Conservation (phyloP, 2,329 filamentous ascomycete species). For the Beauveria asiatica region DNA sequence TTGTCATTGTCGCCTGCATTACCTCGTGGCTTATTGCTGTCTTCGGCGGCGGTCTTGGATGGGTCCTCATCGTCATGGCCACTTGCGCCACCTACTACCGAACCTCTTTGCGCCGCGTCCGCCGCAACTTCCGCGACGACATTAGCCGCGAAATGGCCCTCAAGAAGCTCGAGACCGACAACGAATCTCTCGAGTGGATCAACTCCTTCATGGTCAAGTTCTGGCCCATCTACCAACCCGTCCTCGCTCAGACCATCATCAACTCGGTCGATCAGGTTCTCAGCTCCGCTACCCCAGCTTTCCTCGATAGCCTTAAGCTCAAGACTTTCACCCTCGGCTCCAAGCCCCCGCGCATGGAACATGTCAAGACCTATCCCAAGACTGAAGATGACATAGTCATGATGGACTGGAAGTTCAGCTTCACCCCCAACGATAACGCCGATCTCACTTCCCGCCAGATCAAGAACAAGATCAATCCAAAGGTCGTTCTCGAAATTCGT, state of each 20-base stretch:
- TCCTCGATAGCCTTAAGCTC: constrained; percentile 87
- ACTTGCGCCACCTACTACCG: constrained; percentile 91
- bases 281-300: constrained; percentile 82
- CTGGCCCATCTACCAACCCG: constrained; percentile 97
- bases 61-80: constrained; percentile 91
- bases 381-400: constrained; percentile 90
- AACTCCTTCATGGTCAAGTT: constrained; percentile 98
- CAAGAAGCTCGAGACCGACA: constrained; percentile 78
- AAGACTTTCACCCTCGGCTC: constrained; percentile 90
- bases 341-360: constrained; percentile 91
- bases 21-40: constrained; percentile 83
- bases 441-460: constrained; percentile 87
- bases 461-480: constrained; percentile 94
- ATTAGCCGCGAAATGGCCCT: constrained; percentile 83
- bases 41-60: constrained; percentile 82
- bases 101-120: constrained; percentile 85
- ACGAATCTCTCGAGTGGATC: constrained; percentile 95
- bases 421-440: constrained; percentile 87
- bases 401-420: constrained; percentile 99
- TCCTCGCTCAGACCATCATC: constrained; percentile 85
- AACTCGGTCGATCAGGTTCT: constrained; percentile 93
- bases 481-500: constrained; percentile 88
- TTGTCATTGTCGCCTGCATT: constrained; percentile 89
- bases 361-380: constrained; percentile 96
- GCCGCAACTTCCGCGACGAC: constrained; percentile 93